Conservation (phyloP, 2,329 filamentous ascomycete species). For the Thielaviopsis ethacetica region DNA sequence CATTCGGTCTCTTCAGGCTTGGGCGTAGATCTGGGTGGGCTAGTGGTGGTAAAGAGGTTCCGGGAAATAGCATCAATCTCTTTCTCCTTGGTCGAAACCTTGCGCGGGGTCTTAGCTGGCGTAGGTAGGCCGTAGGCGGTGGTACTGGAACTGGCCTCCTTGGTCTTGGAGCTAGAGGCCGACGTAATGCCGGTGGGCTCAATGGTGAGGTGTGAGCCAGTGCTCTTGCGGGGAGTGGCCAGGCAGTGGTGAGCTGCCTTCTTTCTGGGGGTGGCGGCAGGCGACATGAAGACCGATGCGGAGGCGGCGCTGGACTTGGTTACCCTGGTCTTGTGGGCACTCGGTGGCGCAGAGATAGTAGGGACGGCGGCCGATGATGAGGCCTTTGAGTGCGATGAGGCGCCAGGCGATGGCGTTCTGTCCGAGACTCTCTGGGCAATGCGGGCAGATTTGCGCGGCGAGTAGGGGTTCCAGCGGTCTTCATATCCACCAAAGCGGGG, state of each 20-base stretch:
- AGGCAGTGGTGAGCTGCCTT: conserved; percentile 21
- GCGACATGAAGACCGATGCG: conserved; percentile 16
- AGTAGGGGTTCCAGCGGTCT: conserved; percentile 58
- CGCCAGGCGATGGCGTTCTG: conserved; percentile 39
- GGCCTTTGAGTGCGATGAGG: conserved; percentile 16
- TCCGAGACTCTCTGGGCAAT: conserved; percentile 37
- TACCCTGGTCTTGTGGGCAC: conserved; percentile 6
- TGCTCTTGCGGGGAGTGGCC: conserved; percentile 21
- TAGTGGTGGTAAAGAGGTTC: conserved; percentile 37
- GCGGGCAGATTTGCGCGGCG: conserved; percentile 52
- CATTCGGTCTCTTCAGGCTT: conserved; percentile 33
- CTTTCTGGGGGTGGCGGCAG: conserved; percentile 15
- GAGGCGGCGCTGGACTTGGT: conserved; percentile 3
- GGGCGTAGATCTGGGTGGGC: background rate
- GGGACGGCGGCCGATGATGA: conserved; percentile 13
- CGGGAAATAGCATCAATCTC: conserved; percentile 39
- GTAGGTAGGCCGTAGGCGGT: conserved; percentile 50
- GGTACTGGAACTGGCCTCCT: conserved; percentile 19
- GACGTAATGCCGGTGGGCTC: conserved; percentile 28
- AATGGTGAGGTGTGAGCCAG: conserved; percentile 20
- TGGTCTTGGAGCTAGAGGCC: conserved; percentile 16
- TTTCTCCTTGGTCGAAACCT: conserved; percentile 36
- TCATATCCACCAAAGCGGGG: conserved; percentile 34
- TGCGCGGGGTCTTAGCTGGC: conserved; percentile 61
- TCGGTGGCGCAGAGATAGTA: conserved; percentile 9